Evolutionary conservation across 306 rosid species (phyloP).

Genomic region (Dryas alaskensis): DNA sequence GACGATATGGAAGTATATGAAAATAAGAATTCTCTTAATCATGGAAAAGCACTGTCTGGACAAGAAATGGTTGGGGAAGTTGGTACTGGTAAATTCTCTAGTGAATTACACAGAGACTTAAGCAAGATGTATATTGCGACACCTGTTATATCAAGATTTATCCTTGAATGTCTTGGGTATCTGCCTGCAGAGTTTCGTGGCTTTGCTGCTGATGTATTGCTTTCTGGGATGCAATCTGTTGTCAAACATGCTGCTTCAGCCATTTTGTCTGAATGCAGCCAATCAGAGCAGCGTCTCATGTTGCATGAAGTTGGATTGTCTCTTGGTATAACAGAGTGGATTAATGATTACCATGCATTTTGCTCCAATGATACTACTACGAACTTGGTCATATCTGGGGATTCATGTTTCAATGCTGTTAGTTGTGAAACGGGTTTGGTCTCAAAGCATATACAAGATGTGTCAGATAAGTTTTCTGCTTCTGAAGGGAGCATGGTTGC

Average conservation of each 20-base stretch:
- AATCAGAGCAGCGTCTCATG: slow-evolving; percentile 64
- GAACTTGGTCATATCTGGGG: slow-evolving; percentile 28
- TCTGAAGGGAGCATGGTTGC: slow-evolving; percentile 36
- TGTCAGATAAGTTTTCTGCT: slow-evolving; percentile 27
- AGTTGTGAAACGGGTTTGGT: slow-evolving; percentile 26
- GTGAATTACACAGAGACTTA: slow-evolving; percentile 37
- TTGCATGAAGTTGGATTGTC: slow-evolving; percentile 87
- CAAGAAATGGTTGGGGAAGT: slow-evolving; percentile 23
- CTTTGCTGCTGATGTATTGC: slow-evolving; percentile 73
- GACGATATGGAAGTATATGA: slow-evolving; percentile 41
- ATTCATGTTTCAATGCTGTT: slow-evolving; percentile 36
- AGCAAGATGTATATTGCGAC: slow-evolving; percentile 42
- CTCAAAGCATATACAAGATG: slow-evolving; percentile 31
- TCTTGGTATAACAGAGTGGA: slow-evolving; percentile 80
- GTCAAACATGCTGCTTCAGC: slow-evolving; percentile 67
- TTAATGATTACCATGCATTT: slow-evolving; percentile 57
- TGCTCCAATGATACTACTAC: slow-evolving; percentile 32
- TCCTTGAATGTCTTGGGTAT: slow-evolving; percentile 67
- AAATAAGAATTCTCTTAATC: slow-evolving; percentile 32
- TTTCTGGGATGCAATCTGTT: slow-evolving; percentile 73
- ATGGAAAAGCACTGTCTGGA: slow-evolving; percentile 36
- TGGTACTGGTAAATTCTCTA: slow-evolving; percentile 35
- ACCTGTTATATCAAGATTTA: slow-evolving; percentile 56
- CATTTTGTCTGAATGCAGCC: slow-evolving; percentile 66
- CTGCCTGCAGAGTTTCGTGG: slow-evolving; percentile 66